Base-by-base conservation (phyloP, 768 basidiomycete species). In the Mycena epipterygia region DNA sequence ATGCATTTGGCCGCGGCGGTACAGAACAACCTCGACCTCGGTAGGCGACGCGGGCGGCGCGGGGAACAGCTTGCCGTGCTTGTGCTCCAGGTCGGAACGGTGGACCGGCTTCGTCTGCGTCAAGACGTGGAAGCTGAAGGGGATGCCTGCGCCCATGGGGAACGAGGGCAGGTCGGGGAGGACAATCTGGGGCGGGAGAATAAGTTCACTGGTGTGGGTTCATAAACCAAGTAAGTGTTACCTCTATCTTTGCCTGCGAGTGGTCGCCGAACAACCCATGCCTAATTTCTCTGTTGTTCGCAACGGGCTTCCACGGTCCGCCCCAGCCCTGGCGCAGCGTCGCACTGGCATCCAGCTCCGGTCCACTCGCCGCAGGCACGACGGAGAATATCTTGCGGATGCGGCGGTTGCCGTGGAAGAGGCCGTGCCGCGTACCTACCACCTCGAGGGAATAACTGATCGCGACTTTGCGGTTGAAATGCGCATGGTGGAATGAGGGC, bases 21-120 rank as follows among this genome's bases (percentile, higher is more conserved):
- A 33, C 8, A 73, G 23, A 7, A 11, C 16, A 12, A 67, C 30
- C 35, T 70, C 62, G 35, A 70, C 51, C 4, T 73, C 60, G 48
- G 60, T 60, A 16, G 72, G 55, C 25, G 68, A 63, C 3, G 49
- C 32, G 33, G 72, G 72, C 16, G 72, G 72, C 21, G 72, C 49
- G 17, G 72, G 72, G 68, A 73, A 73, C n/a, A 73, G 65, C 42
- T 70, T 73, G 1, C 33, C 60, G 53, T 59, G 53, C 51, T 73
- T 70, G 55, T 64, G 19, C 32, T 73, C 67, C 27, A 73, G 35
- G 19, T 70, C 72, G 0, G 58, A 41, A 12, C 64, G 61, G 57
- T 73, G 56, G 13, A 73, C 68, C 16, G 53, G 48, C 16, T 73
- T 73, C 6, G 72, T 73, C 27, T 58, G 48, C n/a, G 72, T 73